Evolutionary conservation across 2,329 filamentous ascomycete species (phyloP).

Genomic region (Ophidiomyces ophidiicola): DNA sequence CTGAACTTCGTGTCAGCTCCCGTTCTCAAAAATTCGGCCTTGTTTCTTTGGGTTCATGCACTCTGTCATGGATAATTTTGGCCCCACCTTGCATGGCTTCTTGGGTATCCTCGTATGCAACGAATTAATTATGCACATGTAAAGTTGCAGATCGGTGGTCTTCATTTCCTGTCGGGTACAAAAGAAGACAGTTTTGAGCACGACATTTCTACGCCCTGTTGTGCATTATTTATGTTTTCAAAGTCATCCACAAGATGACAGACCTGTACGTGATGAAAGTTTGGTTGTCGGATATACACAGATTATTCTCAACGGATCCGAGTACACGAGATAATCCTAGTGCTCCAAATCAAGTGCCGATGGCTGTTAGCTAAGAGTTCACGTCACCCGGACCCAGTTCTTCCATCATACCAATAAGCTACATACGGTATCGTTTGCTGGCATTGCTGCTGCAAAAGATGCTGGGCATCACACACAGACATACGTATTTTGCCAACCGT

Average conservation of each 20-base stretch:
- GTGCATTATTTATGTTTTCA: too few species aligned
- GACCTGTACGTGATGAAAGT: too few species aligned
- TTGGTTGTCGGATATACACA: too few species aligned
- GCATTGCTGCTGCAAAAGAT: too few species aligned
- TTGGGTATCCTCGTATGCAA: not conserved
- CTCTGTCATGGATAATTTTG: not conserved
- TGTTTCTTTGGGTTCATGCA: constrained; percentile 10
- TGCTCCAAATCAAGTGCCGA: too few species aligned
- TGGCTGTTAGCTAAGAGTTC: too few species aligned
- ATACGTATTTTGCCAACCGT: not conserved
- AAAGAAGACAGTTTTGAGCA: not conserved
- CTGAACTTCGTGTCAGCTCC: not conserved
- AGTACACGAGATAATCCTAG: too few species aligned
- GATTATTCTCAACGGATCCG: too few species aligned
- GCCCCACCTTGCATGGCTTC: constrained; percentile 2
- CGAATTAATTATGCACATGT: constrained; percentile 2
- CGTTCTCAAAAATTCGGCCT: not conserved
- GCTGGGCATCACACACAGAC: not conserved
- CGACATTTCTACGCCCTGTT: not conserved
- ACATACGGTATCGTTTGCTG: too few species aligned
- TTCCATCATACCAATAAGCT: too few species aligned
- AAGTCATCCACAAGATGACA: too few species aligned
- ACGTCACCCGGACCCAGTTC: too few species aligned
- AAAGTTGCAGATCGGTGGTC: not conserved
- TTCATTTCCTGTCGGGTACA: not conserved